Base-by-base conservation (phyloP, 2,329 filamentous ascomycete species). In the Cordyceps pruinosa region DNA sequence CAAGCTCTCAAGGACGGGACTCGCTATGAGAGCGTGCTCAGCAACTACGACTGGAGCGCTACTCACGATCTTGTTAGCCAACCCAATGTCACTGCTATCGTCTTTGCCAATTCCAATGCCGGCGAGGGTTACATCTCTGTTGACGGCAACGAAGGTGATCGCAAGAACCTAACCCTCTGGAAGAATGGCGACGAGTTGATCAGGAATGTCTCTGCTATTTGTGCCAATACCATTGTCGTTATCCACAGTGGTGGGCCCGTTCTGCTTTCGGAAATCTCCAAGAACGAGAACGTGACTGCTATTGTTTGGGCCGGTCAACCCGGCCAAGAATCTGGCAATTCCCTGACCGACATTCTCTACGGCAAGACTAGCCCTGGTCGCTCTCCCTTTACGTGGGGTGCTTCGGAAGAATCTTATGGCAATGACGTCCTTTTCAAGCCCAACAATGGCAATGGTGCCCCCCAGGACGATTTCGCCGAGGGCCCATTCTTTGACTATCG, bases 141-240 rank as follows among this genome's bases (percentile, higher is more conserved):
- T 1, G 93, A 92, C 61, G 87, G 84, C 55, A 97, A 97, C 69
- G 76, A 80, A 59, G 94, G 94, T 58, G 93, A 97, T 70, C 87
- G 94, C 54, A 91, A 92, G 66, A 97, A 99, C 73, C 78, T 99
- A 37, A 96, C 91, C 0, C 77, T 96, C 0, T 97, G 93, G 93
- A 79, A 86, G 59, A 81, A 85, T 58, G 92, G 90, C 41, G 90
- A 97, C 54, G 78, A 81, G 1, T 74, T 97, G 56, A 88, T 97
- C 72, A 81, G 88, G 72, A 90, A 88, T 48, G 89, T 96, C 12
- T 85, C 90, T 1, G 78, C 84, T 8, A 69, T 84, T 60, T 92
- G 87, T 77, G 85, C 87, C 75, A 96, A 97, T 79, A 96, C 91
- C 13, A 87, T 97, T 59, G 89, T 97, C 17, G 84, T 97, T 58